Evolutionary conservation across 2,329 filamentous ascomycete genomes (phyloP).

Genomic region (Hymenotorrendiella dingleyae): DNA sequence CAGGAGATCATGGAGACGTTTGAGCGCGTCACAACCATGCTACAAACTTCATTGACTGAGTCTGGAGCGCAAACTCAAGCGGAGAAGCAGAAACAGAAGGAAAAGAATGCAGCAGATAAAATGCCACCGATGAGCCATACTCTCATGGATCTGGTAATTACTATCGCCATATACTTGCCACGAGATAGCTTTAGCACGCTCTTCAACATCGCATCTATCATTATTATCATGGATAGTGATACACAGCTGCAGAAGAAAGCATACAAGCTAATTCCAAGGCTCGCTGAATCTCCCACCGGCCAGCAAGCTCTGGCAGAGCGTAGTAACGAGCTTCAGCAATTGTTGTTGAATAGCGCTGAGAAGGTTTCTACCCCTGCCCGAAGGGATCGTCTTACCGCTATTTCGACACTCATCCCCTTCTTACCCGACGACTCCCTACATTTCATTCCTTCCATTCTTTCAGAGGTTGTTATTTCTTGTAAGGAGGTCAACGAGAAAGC

Average conservation of each 20-base stretch:
- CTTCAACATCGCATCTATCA: conserved; percentile 78
- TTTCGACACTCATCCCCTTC: conserved; percentile 73
- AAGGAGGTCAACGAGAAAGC: conserved; percentile 98
- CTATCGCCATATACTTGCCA: conserved; percentile 89
- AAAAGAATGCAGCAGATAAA: conserved; percentile 51
- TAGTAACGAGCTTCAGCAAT: conserved; percentile 70
- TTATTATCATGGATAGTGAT: conserved; percentile 76
- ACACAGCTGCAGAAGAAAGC: conserved; percentile 97
- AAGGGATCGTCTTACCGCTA: conserved; percentile 77
- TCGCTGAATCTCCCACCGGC: conserved; percentile 75
- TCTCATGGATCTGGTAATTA: conserved; percentile 93
- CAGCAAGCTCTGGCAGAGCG: conserved; percentile 70
- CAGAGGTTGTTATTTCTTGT: conserved; percentile 91
- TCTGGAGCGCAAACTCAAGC: conserved; percentile 56
- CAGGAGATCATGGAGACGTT: conserved; percentile 84
- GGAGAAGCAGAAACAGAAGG: conserved; percentile 56
- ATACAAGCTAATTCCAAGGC: conserved; percentile 91
- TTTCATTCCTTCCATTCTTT: conserved; percentile 86
- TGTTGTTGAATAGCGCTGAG: conserved; percentile 73
- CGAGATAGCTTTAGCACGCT: conserved; percentile 77
- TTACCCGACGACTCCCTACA: conserved; percentile 74
- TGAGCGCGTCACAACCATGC: conserved; percentile 75
- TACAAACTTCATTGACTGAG: conserved; percentile 64
- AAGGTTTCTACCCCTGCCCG: conserved; percentile 83
- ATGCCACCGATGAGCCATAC: conserved; percentile 94